These are phyloP conservation scores for Podospora pseudoanserina DNA, from an alignment of 495 filamentous ascomycete genomes.

Conservation along the genomic window DNA sequence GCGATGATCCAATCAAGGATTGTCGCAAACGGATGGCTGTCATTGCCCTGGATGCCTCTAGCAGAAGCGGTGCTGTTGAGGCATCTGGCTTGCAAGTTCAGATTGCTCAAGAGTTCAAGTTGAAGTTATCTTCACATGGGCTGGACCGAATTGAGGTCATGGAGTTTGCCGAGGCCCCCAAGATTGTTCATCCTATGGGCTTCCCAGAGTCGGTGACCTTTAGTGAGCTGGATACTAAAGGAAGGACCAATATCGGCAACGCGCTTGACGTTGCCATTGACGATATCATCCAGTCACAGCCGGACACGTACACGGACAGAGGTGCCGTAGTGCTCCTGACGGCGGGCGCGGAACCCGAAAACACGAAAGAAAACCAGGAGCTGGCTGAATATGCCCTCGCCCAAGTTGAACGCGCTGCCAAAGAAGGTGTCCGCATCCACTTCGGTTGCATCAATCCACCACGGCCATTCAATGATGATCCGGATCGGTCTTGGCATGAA, in stretches of 20 bases:
- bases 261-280: conserved; percentile 23
- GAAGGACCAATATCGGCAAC: conserved; percentile 12
- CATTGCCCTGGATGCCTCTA: conserved; percentile 13
- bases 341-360: conserved; percentile 12
- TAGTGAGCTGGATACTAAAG: neutral
- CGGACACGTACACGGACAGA: conserved; percentile 22
- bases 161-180: conserved; percentile 12
- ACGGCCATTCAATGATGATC: neutral
- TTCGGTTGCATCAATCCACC: conserved; percentile 24
- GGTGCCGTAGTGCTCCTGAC: conserved; percentile 21
- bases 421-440: conserved; percentile 27
- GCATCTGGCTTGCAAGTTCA: neutral
- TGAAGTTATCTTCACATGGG: conserved; percentile 7
- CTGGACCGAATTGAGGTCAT: conserved; percentile 20
- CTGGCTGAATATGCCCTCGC: neutral
- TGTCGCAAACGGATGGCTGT: conserved; percentile 26
- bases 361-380: neutral
- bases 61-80: conserved; percentile 1
- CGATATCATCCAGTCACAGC: conserved; percentile 19
- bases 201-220: conserved; percentile 13
- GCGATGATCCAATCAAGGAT: conserved; percentile 26
- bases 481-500: neutral
- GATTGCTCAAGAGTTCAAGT: conserved; percentile 12
- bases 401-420: conserved; percentile 18
- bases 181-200: conserved; percentile 19